These are phyloP conservation scores for Panicum virgatum DNA, from an alignment of 202 grass and related monocot genomes.

Conservation along the genomic window DNA sequence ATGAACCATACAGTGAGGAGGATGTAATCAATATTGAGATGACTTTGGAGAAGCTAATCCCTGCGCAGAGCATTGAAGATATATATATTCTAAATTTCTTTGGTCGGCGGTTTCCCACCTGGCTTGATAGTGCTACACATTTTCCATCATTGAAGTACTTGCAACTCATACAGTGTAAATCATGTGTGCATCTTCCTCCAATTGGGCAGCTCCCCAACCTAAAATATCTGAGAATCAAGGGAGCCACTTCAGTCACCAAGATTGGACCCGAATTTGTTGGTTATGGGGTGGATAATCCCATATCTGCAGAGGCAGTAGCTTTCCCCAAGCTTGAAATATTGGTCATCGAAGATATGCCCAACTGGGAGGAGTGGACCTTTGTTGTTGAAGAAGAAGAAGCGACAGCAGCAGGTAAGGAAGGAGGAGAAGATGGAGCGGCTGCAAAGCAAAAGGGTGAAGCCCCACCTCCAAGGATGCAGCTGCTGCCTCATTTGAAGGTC, in stretches of 20 bases:
- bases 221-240: constrained; percentile 23
- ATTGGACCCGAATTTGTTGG: constrained; percentile 38
- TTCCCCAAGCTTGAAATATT: constrained; percentile 35
- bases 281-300: not conserved
- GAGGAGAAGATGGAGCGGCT: not conserved
- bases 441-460: not conserved
- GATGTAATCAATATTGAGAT: no score
- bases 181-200: constrained; percentile 32
- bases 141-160: constrained; percentile 15
- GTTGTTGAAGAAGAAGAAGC: not conserved
- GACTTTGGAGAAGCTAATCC: no score
- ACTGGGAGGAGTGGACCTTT: constrained; percentile 39
- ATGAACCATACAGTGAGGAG: no score
- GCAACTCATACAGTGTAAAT: not conserved
- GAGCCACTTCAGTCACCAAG: constrained; percentile 24
- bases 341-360: constrained; percentile 18
- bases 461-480: not conserved
- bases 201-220: constrained; percentile 17
- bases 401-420: no score
- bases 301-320: not conserved
- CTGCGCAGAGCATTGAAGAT: no score
- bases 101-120: no score
- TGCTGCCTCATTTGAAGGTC: constrained; percentile 9
- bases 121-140: not conserved
- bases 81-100: no score